These are phyloP conservation scores for Vickermania spadyakhi DNA, from an alignment of 208 protist species.

Conservation along the genomic window DNA sequence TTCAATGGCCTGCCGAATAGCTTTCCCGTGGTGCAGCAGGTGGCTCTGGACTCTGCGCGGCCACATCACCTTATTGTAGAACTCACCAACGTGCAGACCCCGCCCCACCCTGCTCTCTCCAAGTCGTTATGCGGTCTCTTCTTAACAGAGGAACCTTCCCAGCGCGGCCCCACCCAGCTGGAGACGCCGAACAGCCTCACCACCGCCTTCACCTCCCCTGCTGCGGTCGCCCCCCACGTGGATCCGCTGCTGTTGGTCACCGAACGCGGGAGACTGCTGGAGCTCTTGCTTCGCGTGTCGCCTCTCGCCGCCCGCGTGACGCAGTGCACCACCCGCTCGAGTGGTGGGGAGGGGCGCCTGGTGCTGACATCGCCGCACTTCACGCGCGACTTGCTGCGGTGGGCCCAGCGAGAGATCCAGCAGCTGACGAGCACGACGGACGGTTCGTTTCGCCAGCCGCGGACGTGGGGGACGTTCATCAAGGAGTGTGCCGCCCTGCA, in stretches of 20 bases:
- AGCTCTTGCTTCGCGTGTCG: neutral
- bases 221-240: neutral
- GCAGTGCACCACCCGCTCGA: neutral
- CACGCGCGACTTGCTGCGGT: neutral
- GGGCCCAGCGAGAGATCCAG: neutral
- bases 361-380: neutral
- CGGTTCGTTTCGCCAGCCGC: neutral
- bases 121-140: neutral
- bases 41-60: neutral
- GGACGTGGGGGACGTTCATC: neutral
- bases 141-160: neutral
- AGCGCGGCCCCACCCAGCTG: neutral
- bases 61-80: neutral
- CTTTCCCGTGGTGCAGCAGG: neutral
- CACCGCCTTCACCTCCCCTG: neutral
- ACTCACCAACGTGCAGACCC: neutral
- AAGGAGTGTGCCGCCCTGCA: neutral
- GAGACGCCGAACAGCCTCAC: neutral
- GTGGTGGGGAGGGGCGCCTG: neutral
- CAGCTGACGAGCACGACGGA: neutral
- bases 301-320: neutral
- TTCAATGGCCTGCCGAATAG: neutral
- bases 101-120: neutral
- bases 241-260: neutral
- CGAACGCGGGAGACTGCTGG: neutral